These are phyloP conservation scores for Carpinus viminea DNA, from an alignment of 306 rosid genomes.

Conservation along the genomic window DNA sequence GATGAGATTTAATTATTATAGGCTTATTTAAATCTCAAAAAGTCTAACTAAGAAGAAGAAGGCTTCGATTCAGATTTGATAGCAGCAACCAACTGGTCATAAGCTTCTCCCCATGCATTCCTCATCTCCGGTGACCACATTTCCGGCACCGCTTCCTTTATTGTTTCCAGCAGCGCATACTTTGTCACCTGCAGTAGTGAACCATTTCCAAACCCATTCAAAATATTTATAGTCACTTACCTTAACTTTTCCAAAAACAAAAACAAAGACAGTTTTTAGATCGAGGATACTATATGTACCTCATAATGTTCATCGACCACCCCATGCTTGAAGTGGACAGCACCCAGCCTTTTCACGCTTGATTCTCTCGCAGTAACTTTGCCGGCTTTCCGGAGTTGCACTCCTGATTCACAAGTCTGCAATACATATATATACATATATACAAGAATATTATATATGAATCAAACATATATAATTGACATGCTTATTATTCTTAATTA, in stretches of 20 bases:
- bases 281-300: constrained; percentile 30
- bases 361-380: constrained; percentile 70
- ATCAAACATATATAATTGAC: not conserved
- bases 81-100: constrained; percentile 72
- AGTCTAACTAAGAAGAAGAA: constrained; percentile 26
- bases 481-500: not conserved
- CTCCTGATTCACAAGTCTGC: constrained; percentile 80
- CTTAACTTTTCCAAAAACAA: too few species aligned
- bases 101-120: constrained; percentile 85
- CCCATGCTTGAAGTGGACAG: constrained; percentile 57
- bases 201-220: not conserved
- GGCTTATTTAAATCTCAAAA: not conserved
- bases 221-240: too few species aligned
- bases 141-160: constrained; percentile 73
- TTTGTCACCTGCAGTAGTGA: constrained; percentile 48
- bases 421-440: not conserved
- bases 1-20: too few species aligned
- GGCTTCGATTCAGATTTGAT: constrained; percentile 78
- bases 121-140: constrained; percentile 78
- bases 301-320: constrained; percentile 70
- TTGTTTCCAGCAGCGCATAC: constrained; percentile 70
- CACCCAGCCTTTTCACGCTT: constrained; percentile 62
- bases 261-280: too few species aligned
- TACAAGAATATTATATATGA: too few species aligned
- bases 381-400: constrained; percentile 77